phyloP scores from a whole-genome alignment of 129 eudicot genomes.

The Flaveria brownii region DNA sequence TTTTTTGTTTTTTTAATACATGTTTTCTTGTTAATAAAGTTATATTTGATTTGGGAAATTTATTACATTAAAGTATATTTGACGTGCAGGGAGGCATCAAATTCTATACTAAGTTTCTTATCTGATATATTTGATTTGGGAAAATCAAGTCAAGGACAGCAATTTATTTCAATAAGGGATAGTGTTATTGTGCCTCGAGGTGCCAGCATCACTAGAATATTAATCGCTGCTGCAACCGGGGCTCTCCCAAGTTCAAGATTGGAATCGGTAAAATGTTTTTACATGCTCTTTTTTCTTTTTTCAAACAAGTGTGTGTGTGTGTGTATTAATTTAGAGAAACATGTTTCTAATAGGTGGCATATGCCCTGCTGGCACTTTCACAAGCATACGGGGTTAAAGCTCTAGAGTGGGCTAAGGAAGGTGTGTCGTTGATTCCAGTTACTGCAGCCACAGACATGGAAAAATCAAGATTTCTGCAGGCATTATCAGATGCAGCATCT shows the following conservation, averaged over 20 bases:
- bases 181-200: slow-evolving; percentile 84
- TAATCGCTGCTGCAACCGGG: slow-evolving; percentile 85
- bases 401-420: slow-evolving; percentile 87
- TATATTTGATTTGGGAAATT: background rate
- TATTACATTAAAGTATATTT: background rate
- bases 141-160: slow-evolving; percentile 70
- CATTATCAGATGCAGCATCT: slow-evolving; percentile 76
- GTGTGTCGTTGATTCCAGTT: slow-evolving; percentile 72
- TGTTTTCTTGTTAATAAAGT: background rate
- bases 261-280: slow-evolving; percentile 60
- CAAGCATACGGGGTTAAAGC: slow-evolving; percentile 78
- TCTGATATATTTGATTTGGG: slow-evolving; percentile 87
- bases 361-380: slow-evolving; percentile 65
- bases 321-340: background rate
- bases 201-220: slow-evolving; percentile 68
- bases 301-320: background rate
- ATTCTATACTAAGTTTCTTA: slow-evolving; percentile 86
- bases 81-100: slow-evolving; percentile 88
- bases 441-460: slow-evolving; percentile 86
- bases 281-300: background rate
- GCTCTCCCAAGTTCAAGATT: slow-evolving; percentile 95
- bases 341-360: slow-evolving; percentile 60
- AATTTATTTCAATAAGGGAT: slow-evolving; percentile 63
- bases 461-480: slow-evolving; percentile 71
- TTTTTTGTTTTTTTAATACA: background rate